A percentile compares a stretch with the other conserved stretches of the same genome.
These are phyloP conservation scores for Cutaneotrichosporon spelunceum DNA, from an alignment of 1,284 basidiomycete genomes.

Conservation along the genomic window DNA sequence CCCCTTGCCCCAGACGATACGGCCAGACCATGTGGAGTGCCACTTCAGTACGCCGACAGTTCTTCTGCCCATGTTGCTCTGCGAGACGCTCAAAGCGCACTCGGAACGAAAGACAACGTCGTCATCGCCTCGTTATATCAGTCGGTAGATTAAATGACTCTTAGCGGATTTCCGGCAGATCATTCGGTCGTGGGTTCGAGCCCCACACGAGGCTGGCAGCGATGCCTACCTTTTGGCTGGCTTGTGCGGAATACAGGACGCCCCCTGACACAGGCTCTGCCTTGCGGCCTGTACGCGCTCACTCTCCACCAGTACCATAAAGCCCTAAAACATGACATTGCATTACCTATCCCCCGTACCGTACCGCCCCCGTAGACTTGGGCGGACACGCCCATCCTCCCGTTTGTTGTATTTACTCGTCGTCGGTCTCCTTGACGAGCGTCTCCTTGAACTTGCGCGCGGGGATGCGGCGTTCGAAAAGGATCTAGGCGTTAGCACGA, in stretches of 20 bases:
- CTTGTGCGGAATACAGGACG: too few relatives aligned
- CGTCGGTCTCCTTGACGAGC: conserved; percentile 21
- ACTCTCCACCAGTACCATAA: not conserved
- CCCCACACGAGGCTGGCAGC: conserved; percentile 14
- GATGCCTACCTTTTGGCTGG: not conserved
- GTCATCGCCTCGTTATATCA: conserved; percentile 1
- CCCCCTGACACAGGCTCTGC: too few relatives aligned
- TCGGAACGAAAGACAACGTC: too few relatives aligned
- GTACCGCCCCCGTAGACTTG: not conserved
- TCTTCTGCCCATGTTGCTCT: too few relatives aligned
- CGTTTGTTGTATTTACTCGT: not conserved
- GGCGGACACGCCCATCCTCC: not conserved
- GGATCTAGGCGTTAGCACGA: not conserved
- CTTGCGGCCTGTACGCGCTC: not conserved
- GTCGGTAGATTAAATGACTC: conserved; percentile 8
- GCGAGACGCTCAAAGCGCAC: too few relatives aligned
- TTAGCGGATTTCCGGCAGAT: conserved; percentile 10
- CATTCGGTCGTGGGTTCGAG: conserved; percentile 16
- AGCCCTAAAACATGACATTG: not conserved
- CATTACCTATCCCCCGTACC: not conserved
- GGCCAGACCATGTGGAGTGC: too few relatives aligned
- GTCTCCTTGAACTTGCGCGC: conserved; percentile 32
- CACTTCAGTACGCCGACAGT: too few relatives aligned
- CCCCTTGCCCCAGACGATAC: too few relatives aligned
- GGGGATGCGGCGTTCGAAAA: conserved; percentile 39